These are phyloP conservation scores for Bathelium albidoporum DNA, from an alignment of 495 filamentous ascomycete species.

Conservation along the genomic window DNA sequence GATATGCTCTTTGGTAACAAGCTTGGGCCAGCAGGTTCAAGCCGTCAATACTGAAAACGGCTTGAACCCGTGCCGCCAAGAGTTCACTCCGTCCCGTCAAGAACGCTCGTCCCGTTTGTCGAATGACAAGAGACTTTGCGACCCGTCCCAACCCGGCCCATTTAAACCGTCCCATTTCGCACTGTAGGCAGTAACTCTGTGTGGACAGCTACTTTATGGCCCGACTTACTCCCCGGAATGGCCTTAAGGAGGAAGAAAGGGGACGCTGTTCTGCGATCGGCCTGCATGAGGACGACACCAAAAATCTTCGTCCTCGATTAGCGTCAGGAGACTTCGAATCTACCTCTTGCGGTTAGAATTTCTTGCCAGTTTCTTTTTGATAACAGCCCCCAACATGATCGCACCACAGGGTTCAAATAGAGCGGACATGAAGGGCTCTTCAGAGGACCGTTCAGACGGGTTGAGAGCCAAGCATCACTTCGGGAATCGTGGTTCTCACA, in stretches of 20 bases:
- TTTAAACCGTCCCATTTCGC: too few species aligned
- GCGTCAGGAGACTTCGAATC: conserved; percentile 2
- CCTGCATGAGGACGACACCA: neutral
- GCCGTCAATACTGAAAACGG: too few species aligned
- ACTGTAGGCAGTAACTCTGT: too few species aligned
- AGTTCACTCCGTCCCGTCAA: neutral
- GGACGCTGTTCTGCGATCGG: neutral
- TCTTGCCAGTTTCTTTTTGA: neutral
- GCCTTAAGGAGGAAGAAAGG: neutral
- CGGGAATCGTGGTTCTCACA: neutral
- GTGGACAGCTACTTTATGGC: neutral
- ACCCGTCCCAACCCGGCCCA: too few species aligned
- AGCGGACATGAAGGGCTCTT: conserved; percentile 3
- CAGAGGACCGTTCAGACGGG: neutral
- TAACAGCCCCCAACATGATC: neutral
- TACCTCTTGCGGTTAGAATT: neutral
- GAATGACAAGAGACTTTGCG: too few species aligned
- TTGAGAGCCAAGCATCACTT: conserved; percentile 4
- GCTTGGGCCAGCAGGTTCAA: neutral
- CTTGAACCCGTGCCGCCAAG: neutral
- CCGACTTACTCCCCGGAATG: neutral
- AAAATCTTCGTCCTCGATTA: neutral
- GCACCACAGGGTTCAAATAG: neutral
- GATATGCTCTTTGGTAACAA: neutral
- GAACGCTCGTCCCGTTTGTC: too few species aligned